Evolutionary conservation across 75 land plant genomes (phyloP).

Genomic region (Pinus tabuliformis): DNA sequence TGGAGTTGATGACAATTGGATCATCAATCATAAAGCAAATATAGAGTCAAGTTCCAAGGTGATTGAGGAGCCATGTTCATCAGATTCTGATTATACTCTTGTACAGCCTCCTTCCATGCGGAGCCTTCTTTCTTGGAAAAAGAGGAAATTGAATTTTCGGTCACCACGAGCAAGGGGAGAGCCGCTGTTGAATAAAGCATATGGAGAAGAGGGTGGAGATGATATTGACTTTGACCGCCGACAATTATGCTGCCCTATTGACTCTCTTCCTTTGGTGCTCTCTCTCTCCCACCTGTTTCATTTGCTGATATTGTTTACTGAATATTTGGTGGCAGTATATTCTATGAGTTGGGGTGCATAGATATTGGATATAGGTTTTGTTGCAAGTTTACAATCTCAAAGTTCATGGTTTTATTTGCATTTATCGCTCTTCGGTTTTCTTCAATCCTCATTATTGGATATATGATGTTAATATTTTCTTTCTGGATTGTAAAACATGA

Average conservation of each 20-base stretch:
- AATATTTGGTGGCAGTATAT: neutral
- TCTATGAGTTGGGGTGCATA: neutral
- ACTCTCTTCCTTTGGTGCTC: conserved; percentile 6
- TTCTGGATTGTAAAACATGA: no score
- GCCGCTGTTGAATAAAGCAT: conserved; percentile 81
- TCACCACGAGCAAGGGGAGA: conserved; percentile 84
- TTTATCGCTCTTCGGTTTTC: neutral
- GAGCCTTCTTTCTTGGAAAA: conserved; percentile 78
- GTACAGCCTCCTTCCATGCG: conserved; percentile 39
- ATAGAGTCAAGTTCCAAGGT: conserved; percentile 35
- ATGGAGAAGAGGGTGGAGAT: conserved; percentile 95
- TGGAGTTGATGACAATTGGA: conserved; percentile 45
- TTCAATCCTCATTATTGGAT: neutral
- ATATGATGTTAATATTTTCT: no score
- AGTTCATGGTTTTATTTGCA: neutral
- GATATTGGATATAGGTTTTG: neutral
- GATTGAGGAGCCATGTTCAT: conserved; percentile 38
- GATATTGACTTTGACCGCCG: conserved; percentile 94
- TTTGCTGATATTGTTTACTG: neutral
- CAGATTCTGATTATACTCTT: conserved; percentile 33
- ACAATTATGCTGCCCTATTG: conserved; percentile 60
- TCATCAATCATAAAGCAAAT: conserved; percentile 48
- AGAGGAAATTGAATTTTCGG: conserved; percentile 69
- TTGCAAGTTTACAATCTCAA: neutral
- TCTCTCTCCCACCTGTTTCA: neutral